phyloP scores from a whole-genome alignment of 345 rosid species.

The Clausena lansium region DNA sequence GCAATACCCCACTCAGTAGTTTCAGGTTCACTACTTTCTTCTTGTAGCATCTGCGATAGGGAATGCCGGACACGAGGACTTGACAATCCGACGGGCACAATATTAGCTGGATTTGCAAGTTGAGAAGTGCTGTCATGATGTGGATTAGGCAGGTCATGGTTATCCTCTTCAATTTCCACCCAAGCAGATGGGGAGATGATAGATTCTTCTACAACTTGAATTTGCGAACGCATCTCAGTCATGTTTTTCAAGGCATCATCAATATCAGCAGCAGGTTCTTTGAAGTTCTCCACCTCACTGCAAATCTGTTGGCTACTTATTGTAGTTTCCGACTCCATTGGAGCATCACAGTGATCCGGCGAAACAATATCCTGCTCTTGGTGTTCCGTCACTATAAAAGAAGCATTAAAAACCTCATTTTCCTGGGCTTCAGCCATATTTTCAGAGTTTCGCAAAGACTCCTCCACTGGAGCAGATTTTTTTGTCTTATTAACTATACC shows the following conservation, averaged over 20 bases:
- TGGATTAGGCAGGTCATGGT: constrained; percentile 29
- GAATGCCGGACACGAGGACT: constrained; percentile 66
- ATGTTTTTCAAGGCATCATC: constrained; percentile 27
- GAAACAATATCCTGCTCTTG: constrained; percentile 25
- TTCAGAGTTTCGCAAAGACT: constrained; percentile 26
- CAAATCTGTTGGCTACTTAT: constrained; percentile 22
- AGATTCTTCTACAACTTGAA: constrained; percentile 41
- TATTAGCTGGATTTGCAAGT: constrained; percentile 30
- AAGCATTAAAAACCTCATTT: constrained; percentile 28
- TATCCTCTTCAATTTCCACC: constrained; percentile 66
- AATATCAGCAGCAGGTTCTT: constrained; percentile 23
- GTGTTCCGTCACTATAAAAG: constrained; percentile 25
- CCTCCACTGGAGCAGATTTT: constrained; percentile 24
- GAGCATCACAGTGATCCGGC: constrained; percentile 19
- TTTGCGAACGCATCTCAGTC: constrained; percentile 8
- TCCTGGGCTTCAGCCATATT: constrained; percentile 28
- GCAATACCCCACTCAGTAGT: constrained; percentile 63
- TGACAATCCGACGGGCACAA: constrained; percentile 32
- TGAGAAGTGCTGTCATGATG: constrained; percentile 25
- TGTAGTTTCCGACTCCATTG: constrained; percentile 27
- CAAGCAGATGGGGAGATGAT: constrained; percentile 58
- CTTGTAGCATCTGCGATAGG: constrained; percentile 72
- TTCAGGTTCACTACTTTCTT: constrained; percentile 64
- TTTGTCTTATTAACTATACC: constrained; percentile 30
- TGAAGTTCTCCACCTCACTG: constrained; percentile 23